Evolutionary conservation across 2,329 filamentous ascomycete genomes (phyloP).

Genomic region (Penicillium fuscoglaucum): DNA sequence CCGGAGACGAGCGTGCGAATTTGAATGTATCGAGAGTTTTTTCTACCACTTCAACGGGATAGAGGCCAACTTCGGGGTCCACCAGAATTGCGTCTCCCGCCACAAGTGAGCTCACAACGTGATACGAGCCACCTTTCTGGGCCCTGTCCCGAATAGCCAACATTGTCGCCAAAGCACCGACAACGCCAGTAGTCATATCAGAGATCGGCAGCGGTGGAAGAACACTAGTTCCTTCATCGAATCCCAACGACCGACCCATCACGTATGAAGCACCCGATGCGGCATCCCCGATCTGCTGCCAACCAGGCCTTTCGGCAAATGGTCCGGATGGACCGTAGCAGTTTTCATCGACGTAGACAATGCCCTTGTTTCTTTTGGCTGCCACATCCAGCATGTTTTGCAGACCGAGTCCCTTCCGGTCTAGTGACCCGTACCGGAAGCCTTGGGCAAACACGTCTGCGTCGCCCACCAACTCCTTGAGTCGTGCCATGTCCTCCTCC

Average conservation of each 20-base stretch:
- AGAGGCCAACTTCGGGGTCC: conserved; percentile 36
- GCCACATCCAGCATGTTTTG: conserved; percentile 45
- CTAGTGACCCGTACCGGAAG: conserved; percentile 50
- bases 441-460: conserved; percentile 56
- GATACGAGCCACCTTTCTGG: conserved; percentile 19
- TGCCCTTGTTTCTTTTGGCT: conserved; percentile 43
- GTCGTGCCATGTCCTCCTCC: conserved; percentile 40
- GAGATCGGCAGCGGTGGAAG: conserved; percentile 25
- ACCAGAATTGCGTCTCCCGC: conserved; percentile 35
- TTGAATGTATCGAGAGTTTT: conserved; percentile 12
- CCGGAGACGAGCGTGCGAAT: conserved; percentile 14
- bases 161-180: conserved; percentile 17
- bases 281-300: conserved; percentile 54
- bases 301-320: conserved; percentile 50
- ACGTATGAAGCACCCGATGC: conserved; percentile 43
- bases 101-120: conserved; percentile 31
- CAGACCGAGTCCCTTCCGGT: conserved; percentile 32
- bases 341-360: conserved; percentile 53
- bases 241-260: conserved; percentile 37
- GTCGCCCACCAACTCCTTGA: conserved; percentile 48
- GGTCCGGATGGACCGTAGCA: conserved; percentile 53
- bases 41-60: conserved; percentile 14
- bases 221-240: conserved; percentile 16
- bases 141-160: conserved; percentile 19
- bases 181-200: conserved; percentile 27